A percentile compares a stretch with the other conserved stretches of the same genome.
Conservation (phyloP, 2,329 filamentous ascomycete species). For the Dothistroma pini region DNA sequence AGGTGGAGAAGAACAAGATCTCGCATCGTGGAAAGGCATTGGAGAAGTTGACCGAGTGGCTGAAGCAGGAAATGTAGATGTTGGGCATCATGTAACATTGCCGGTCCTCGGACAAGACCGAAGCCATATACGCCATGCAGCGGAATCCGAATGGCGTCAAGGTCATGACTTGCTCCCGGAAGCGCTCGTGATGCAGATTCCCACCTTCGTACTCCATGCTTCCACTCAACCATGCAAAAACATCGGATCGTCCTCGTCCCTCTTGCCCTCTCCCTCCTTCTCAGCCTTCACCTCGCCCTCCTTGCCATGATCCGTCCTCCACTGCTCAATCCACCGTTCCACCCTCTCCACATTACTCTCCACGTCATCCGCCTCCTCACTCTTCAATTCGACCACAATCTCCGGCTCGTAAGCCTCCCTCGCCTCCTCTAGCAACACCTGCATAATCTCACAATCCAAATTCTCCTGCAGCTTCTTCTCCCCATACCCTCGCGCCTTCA, state of each 20-base stretch:
- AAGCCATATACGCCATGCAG: neutral
- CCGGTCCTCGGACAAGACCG: neutral
- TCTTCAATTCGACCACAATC: conserved; percentile 83
- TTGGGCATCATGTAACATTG: neutral
- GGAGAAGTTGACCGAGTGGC: conserved; percentile 78
- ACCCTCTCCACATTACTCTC: conserved; percentile 85
- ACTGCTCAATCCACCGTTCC: conserved; percentile 74
- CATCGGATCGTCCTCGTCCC: conserved; percentile 35
- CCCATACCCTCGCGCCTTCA: conserved; percentile 73
- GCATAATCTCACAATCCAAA: conserved; percentile 95
- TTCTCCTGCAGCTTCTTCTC: conserved; percentile 93
- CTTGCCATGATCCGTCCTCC: conserved; percentile 65
- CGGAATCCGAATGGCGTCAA: neutral
- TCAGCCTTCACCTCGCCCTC: conserved; percentile 29
- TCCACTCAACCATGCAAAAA: conserved; percentile 34
- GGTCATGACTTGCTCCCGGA: neutral
- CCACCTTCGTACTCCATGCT: neutral
- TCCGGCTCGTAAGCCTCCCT: conserved; percentile 79
- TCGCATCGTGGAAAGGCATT: conserved; percentile 89
- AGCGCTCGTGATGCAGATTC: neutral
- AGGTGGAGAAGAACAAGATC: conserved; percentile 80
- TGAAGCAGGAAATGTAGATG: conserved; percentile 33
- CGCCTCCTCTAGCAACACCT: conserved; percentile 87
- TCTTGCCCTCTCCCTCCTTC: conserved; percentile 23
- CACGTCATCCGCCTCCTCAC: conserved; percentile 77